Evolutionary conservation across 2,329 filamentous ascomycete genomes (phyloP), one percentile per base, ranked within the genome.

Genomic region (Apiospora saccharicola): DNA sequence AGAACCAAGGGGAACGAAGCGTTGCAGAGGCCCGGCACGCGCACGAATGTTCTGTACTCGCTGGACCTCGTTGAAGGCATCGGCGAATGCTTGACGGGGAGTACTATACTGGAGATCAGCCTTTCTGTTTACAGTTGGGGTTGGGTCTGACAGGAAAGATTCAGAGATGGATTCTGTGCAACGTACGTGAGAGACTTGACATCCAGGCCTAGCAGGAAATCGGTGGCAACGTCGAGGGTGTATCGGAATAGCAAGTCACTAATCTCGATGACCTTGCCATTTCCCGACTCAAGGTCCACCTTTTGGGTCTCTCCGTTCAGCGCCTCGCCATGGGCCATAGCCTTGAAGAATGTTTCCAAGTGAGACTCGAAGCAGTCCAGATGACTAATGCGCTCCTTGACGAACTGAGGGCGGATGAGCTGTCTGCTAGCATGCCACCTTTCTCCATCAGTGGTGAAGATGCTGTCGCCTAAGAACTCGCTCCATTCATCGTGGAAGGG

Each of bases 341-440:
- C 87, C 26, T 86, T 85, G 80, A 97, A 90, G n/a, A 97, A 85
- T 0, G 90, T 88, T 78, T 93, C 87, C 34, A 95, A 88, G 79
- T 98, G 94, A 30, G 86, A 85, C 83, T 98, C 95, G 79, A 97
- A 95, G 73, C 92, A 91, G 70, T 94, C 88, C 73, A 98, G 84
- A 81, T 98, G 94, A 75, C 92, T 93, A 47, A 98, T 90, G 26
- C 95, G 92, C 78, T 97, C 93, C 77, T 92, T 93, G 78, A 94
- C 91, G 82, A 98, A 98, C 78, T 97, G 94, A 0, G 95, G 95
- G 2, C 95, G 88, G 74, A 98, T 91, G 73, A 98, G 86, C 75
- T 94, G 91, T n/a, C 95, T 89, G 70, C 92, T 94, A 71, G 88
- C 87, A 76, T 96, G 93, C 95, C 95, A 98, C 70, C 87, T 83